Conservation (phyloP, 495 filamentous ascomycete species). For the Penicillium angulare region DNA sequence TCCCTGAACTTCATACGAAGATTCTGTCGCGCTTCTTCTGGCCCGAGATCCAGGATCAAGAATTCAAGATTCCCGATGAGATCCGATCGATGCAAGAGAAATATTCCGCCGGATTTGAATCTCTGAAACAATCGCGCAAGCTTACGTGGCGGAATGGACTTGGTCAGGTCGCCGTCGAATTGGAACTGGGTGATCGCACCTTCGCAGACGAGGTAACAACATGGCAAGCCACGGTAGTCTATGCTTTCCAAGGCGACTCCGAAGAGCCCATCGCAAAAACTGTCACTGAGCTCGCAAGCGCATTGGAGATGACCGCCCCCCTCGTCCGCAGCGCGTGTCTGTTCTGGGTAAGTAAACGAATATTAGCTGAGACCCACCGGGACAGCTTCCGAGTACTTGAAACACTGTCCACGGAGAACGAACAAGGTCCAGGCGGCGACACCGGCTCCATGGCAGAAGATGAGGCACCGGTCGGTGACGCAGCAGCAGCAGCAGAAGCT, state of each 20-base stretch:
- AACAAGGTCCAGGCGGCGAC: constrained; percentile 24
- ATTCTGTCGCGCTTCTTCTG: constrained; percentile 94
- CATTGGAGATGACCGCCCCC: constrained; percentile 72
- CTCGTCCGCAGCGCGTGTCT: constrained; percentile 74
- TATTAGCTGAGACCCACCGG: constrained; percentile 59
- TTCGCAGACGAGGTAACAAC: constrained; percentile 73
- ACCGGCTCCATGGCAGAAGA: constrained; percentile 22
- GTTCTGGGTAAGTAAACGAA: constrained; percentile 82
- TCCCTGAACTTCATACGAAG: constrained; percentile 66
- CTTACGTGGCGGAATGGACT: constrained; percentile 83
- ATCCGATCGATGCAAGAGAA: constrained; percentile 61
- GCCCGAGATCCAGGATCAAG: constrained; percentile 77
- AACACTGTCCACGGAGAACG: constrained; percentile 49
- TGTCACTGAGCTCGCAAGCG: constrained; percentile 58
- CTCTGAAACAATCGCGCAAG: constrained; percentile 75
- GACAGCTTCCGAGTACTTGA: constrained; percentile 66
- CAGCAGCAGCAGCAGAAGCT: constrained; percentile 40
- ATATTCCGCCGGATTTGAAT: constrained; percentile 77
- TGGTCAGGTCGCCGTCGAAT: constrained; percentile 74
- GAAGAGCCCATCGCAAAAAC: constrained; percentile 46
- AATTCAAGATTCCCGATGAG: constrained; percentile 65
- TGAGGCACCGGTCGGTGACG: constrained; percentile 33
- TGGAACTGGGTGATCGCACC: constrained; percentile 79
- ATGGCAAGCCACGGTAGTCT: constrained; percentile 87
- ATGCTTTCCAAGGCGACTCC: constrained; percentile 66